Conservation (phyloP, 768 basidiomycete species). For the Trametes coccinea region DNA sequence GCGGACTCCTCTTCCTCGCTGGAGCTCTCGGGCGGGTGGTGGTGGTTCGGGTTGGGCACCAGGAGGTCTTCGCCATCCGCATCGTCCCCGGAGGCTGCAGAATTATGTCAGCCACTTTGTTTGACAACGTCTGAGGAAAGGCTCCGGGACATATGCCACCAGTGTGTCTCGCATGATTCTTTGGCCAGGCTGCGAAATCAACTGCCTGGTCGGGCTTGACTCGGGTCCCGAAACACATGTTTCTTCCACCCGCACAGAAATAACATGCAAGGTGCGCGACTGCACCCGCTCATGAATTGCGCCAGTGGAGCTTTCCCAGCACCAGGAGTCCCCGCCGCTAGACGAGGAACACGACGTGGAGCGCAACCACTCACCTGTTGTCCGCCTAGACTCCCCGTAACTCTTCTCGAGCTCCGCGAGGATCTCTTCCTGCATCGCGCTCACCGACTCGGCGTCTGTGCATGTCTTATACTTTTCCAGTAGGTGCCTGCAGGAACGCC, state of each 20-base stretch:
- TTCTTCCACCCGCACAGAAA: neutral
- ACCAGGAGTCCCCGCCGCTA: neutral
- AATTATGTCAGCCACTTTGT: neutral
- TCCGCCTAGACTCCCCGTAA: conserved; percentile 57
- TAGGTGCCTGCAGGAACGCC: conserved; percentile 23
- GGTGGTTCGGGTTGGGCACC: conserved; percentile 69
- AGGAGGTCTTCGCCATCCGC: conserved; percentile 59
- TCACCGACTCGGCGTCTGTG: conserved; percentile 56
- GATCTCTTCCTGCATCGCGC: conserved; percentile 61
- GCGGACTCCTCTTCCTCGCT: conserved; percentile 12
- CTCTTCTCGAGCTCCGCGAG: conserved; percentile 66
- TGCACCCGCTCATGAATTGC: neutral
- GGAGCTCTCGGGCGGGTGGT: conserved; percentile 14
- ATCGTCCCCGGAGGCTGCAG: conserved; percentile 22
- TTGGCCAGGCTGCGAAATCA: too few relatives aligned
- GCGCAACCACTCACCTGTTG: conserved; percentile 41
- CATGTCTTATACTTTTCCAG: conserved; percentile 81
- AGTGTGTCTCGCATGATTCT: neutral
- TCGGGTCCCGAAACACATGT: neutral
- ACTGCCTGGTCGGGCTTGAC: too few relatives aligned
- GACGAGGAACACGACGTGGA: too few relatives aligned
- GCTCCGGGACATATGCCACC: neutral
- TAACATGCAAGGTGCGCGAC: neutral
- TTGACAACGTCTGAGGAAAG: neutral
- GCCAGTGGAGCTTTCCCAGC: neutral